Percentiles rank a stretch among this genome's conserved stretches.
phyloP scores from a whole-genome alignment of 1,284 basidiomycete species.

The Naganishia liquefaciens region DNA sequence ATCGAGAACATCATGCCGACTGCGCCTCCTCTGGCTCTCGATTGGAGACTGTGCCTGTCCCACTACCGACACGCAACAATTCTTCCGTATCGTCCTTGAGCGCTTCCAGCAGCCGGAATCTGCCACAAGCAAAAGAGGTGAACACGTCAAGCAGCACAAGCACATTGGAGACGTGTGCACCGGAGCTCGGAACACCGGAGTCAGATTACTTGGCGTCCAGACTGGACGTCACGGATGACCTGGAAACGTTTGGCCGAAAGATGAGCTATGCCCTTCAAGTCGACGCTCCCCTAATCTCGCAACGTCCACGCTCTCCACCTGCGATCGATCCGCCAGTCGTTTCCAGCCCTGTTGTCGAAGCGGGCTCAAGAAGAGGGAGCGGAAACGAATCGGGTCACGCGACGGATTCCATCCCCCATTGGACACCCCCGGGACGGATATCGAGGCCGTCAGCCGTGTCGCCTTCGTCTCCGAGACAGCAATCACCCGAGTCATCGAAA shows the following conservation, averaged over 20 bases:
- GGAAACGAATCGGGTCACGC: not conserved
- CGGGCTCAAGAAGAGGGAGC: not conserved
- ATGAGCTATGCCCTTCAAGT: conserved; percentile 25
- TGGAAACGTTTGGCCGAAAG: conserved; percentile 5
- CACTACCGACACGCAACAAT: conserved; percentile 2
- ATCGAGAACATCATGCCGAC: not conserved
- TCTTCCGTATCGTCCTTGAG: conserved; percentile 13
- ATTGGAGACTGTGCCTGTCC: not conserved
- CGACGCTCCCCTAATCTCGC: conserved; percentile 11
- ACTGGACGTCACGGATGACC: not conserved
- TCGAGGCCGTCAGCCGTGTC: conserved; percentile 1
- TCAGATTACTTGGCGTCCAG: not conserved
- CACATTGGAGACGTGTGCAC: not conserved
- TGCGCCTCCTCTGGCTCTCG: not conserved
- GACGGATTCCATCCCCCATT: not conserved
- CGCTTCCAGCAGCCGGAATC: conserved; percentile 1
- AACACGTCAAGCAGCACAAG: conserved; percentile 8
- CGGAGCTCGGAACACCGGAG: conserved; percentile 11
- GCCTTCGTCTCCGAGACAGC: conserved; percentile 12
- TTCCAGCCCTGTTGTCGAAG: not conserved
- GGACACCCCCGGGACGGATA: conserved; percentile 20
- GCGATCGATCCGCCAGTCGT: not conserved
- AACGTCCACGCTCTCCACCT: not conserved
- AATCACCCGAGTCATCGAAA: not conserved
- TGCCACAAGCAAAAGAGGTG: not conserved